Percentiles rank a stretch among this genome's conserved stretches.
These are phyloP conservation scores for Trichosporon sp. DNA, from an alignment of 1,284 basidiomycete genomes.

Conservation along the genomic window DNA sequence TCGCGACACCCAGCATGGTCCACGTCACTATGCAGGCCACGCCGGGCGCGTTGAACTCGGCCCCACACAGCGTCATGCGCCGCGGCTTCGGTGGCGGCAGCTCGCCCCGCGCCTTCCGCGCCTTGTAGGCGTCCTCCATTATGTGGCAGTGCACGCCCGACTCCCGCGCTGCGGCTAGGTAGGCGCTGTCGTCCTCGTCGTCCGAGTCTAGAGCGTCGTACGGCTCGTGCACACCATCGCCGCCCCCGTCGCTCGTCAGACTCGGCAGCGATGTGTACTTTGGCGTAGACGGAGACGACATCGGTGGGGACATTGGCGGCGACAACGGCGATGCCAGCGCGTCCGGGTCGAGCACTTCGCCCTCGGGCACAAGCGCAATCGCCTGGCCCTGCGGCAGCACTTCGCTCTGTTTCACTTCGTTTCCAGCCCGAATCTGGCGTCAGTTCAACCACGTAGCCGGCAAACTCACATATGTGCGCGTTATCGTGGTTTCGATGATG, in stretches of 20 bases:
- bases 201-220: background rate
- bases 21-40: background rate
- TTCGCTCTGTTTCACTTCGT: background rate
- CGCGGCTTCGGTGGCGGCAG: background rate
- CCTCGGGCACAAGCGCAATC: background rate
- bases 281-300: background rate
- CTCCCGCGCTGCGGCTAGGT: background rate
- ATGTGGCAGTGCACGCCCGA: background rate
- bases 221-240: background rate
- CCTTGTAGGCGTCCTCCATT: background rate
- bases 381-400: background rate
- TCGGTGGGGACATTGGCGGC: no score
- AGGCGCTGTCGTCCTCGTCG: background rate
- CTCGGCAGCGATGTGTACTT: background rate
- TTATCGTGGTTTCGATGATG: constrained; percentile 38
- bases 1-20: background rate
- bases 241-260: background rate
- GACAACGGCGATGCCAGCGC: background rate
- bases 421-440: background rate
- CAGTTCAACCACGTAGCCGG: background rate
- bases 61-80: background rate
- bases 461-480: background rate
- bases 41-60: background rate
- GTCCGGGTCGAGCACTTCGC: background rate
- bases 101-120: background rate